Conservation (phyloP, 345 rosid species). For the Populus tremula region DNA sequence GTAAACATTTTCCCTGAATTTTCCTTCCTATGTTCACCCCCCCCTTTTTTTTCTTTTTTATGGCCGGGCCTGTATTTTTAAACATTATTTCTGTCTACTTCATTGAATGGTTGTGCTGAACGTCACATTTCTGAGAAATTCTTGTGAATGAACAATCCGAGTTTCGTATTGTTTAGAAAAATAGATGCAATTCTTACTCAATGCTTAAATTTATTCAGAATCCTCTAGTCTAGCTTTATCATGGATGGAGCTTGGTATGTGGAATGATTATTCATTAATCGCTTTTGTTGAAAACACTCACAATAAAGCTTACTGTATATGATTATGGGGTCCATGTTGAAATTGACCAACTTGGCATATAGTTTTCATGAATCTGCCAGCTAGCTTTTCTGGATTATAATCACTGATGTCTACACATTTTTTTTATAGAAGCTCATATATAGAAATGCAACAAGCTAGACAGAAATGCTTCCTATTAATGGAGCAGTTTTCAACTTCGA, state of each 20-base stretch:
- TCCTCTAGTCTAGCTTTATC: neutral
- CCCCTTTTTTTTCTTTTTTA: neutral
- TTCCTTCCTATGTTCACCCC: neutral
- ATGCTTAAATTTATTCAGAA: neutral
- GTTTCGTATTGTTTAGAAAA: neutral
- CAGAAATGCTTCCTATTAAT: neutral
- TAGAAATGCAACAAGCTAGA: neutral
- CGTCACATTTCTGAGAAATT: neutral
- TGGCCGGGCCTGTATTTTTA: neutral
- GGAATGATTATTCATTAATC: neutral
- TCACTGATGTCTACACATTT: neutral
- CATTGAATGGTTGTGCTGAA: neutral
- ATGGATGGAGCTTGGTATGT: neutral
- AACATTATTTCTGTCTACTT: neutral
- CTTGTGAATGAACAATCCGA: neutral
- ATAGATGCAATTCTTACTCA: neutral
- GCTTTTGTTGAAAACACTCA: neutral
- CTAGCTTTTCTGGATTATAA: neutral
- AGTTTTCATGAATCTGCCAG: neutral
- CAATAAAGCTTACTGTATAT: neutral
- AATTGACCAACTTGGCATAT: neutral
- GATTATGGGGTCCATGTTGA: neutral
- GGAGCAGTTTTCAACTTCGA: neutral
- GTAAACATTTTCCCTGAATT: conserved; percentile 29
- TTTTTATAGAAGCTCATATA: neutral